Evolutionary conservation across 352 stramenopile genomes (phyloP).

Genomic region (Peronospora tabacina): DNA sequence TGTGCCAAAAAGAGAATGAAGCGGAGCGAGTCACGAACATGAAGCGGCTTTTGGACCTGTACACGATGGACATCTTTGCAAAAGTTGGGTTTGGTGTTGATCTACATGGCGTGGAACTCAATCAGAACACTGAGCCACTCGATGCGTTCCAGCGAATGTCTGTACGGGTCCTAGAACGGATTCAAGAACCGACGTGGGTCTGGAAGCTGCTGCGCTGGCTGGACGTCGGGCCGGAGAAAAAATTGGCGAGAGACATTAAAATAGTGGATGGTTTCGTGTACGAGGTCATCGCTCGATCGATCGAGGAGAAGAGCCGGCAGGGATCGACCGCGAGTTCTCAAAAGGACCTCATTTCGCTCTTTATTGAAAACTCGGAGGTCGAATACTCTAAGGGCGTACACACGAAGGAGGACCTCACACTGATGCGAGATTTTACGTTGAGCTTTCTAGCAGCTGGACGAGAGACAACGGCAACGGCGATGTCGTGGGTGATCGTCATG

Average conservation of each 20-base stretch:
- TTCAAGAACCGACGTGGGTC: constrained; percentile 30
- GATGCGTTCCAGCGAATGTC: constrained; percentile 34
- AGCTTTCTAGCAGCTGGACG: constrained; percentile 64
- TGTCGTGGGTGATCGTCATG: constrained; percentile 73
- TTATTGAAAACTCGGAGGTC: constrained; percentile 33
- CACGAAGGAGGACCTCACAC: constrained; percentile 27
- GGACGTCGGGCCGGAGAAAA: constrained; percentile 31
- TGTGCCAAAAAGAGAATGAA: constrained; percentile 12
- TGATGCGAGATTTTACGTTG: constrained; percentile 79
- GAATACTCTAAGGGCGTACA: constrained; percentile 25
- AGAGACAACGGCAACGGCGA: constrained; percentile 61
- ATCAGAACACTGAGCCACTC: constrained; percentile 28
- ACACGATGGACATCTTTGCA: constrained; percentile 68
- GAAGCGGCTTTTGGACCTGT: constrained; percentile 43
- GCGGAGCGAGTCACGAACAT: constrained; percentile 27
- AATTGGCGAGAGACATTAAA: constrained; percentile 29
- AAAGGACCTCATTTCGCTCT: constrained; percentile 46
- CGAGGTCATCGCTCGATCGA: constrained; percentile 30
- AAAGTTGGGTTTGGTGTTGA: constrained; percentile 67
- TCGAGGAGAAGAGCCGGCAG: constrained; percentile 24
- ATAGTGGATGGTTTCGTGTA: constrained; percentile 27
- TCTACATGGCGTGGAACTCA: constrained; percentile 36
- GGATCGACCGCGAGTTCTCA: neutral
- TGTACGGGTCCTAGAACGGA: constrained; percentile 27
- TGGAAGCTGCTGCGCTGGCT: constrained; percentile 43